These are phyloP conservation scores for Tricholoma terreum DNA, from an alignment of 768 basidiomycete genomes.

Conservation along the genomic window DNA sequence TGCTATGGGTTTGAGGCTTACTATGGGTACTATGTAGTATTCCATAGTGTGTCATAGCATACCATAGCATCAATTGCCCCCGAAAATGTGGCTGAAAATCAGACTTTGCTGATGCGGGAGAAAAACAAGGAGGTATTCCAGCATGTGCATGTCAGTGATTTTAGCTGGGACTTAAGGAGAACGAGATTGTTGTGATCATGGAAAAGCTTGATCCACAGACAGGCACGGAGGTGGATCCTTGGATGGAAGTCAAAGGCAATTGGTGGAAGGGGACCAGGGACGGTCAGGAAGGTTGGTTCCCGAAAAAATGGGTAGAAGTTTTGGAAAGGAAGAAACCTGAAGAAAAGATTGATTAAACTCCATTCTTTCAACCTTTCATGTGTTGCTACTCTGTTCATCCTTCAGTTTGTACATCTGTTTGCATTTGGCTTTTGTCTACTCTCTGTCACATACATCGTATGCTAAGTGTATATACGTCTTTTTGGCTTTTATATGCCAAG, in stretches of 20 bases:
- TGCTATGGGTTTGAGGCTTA: too few relatives aligned
- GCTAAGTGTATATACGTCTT: not conserved
- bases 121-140: too few relatives aligned
- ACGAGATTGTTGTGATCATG: conserved; percentile 92
- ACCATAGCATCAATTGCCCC: too few relatives aligned
- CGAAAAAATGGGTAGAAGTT: conserved; percentile 81
- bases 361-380: too few relatives aligned
- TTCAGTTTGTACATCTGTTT: not conserved
- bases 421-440: not conserved
- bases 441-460: not conserved
- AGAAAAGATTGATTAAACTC: conserved; percentile 17
- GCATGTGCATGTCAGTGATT: too few relatives aligned
- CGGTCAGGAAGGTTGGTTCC: conserved; percentile 94
- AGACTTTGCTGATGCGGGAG: too few relatives aligned
- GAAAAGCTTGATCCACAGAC: conserved; percentile 72
- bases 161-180: conserved; percentile 78
- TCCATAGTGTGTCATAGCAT: too few relatives aligned
- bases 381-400: too few relatives aligned
- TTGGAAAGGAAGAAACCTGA: conserved; percentile 42
- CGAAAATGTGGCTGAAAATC: too few relatives aligned
- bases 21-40: too few relatives aligned
- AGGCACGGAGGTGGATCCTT: conserved; percentile 64
- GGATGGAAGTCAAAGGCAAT: conserved; percentile 62
- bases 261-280: conserved; percentile 98
- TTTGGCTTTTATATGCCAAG: too few relatives aligned